Evolutionary conservation across 768 basidiomycete species (phyloP), one percentile per base, ranked within the genome.

Genomic region (Tricholoma furcatifolium): DNA sequence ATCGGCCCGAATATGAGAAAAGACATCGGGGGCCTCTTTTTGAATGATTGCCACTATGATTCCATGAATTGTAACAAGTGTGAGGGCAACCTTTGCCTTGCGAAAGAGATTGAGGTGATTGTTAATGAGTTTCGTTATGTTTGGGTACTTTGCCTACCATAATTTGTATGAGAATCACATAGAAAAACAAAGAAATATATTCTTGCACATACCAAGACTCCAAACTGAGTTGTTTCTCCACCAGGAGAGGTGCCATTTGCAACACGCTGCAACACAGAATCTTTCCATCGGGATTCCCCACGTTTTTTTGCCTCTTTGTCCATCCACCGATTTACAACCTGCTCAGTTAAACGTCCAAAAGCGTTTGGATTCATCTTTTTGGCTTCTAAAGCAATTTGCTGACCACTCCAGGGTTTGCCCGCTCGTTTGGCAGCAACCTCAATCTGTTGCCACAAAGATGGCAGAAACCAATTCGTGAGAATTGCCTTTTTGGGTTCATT

Each of bases 1-100:
- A 49, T 69, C 63, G 45, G 17, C 42, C 72, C 65, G 9, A 73
- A 53, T 39, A 60, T 54, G 0, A 70, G 69, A 15, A 43, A 44
- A 6, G 46, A 47, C 21, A 59, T n/a, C 14, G 47, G 24, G 38
- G 70, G 62, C 36, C 2, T 20, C 14, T 5, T 49, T 49, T 27
- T 39, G 10, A 39, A 49, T 49, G 10, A 44, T 55, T 0, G 67
- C 65, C n/a, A 73, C 51, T 46, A 73, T 64, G 15, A 73, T 53
- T 0, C 56, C 71, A 1, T 66, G 60, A 6, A 64, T 59, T 7
- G 66, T 64, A 3, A 62, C 21, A 2, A 71, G 24, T 1, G 60
- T 58, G 2, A 74, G 43, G 1, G 66, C 32, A 2, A 56, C 52
- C 3, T 63, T 64, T 4, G 56, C 40, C 3, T 57, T 57, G 2